These are phyloP conservation scores for Venustampulla echinocandica DNA, from an alignment of 495 filamentous ascomycete genomes.

Conservation along the genomic window DNA sequence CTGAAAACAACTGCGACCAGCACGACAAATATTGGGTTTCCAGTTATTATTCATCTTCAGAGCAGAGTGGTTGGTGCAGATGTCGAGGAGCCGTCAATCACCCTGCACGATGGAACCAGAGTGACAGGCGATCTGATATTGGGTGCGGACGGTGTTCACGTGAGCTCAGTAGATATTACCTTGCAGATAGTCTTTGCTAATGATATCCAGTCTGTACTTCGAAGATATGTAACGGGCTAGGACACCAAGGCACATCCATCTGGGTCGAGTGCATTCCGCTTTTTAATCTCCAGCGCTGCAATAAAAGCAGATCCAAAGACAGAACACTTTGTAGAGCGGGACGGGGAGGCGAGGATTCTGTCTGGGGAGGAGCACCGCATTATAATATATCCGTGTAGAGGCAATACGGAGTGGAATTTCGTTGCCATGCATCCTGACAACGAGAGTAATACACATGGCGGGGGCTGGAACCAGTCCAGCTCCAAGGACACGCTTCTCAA, in stretches of 20 bases:
- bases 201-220: conserved; percentile 29
- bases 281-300: conserved; percentile 40
- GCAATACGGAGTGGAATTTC: conserved; percentile 49
- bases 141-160: conserved; percentile 31
- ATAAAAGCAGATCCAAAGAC: conserved; percentile 40
- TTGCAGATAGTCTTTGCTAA: conserved; percentile 27
- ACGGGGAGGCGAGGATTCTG: conserved; percentile 40
- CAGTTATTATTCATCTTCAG: conserved; percentile 33
- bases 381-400: conserved; percentile 51
- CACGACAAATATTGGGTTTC: conserved; percentile 27
- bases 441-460: conserved; percentile 8
- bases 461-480: conserved; percentile 39
- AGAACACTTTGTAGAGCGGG: conserved; percentile 35
- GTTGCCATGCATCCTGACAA: conserved; percentile 48
- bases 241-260: conserved; percentile 35
- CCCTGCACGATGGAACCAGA: conserved; percentile 30
- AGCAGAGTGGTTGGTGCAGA: conserved; percentile 38
- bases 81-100: conserved; percentile 31
- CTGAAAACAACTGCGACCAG: conserved; percentile 33
- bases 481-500: conserved; percentile 38
- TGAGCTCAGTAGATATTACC: no score
- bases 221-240: conserved; percentile 26
- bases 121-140: conserved; percentile 30
- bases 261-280: conserved; percentile 52
- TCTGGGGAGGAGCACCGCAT: conserved; percentile 32